These are phyloP conservation scores for Kodamaea sp. DNA, from an alignment of 1,139 yeast genomes.

Conservation along the genomic window DNA sequence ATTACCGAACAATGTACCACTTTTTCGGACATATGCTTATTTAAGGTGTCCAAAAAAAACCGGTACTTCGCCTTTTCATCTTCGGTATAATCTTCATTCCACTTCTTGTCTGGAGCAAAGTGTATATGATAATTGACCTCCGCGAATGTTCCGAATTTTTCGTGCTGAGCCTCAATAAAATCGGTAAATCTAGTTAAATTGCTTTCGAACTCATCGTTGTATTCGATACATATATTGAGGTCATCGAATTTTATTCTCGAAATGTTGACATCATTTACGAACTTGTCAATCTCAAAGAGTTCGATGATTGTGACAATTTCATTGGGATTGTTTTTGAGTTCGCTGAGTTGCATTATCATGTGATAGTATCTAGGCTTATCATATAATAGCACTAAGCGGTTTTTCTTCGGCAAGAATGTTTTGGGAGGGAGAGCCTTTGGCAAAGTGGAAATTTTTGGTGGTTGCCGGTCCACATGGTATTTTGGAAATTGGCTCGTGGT, in stretches of 20 bases:
- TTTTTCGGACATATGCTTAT: constrained; percentile 26
- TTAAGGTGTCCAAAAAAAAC: constrained; percentile 26
- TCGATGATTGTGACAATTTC: constrained; percentile 25
- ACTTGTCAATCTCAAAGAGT: constrained; percentile 17
- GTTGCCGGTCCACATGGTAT: too few species aligned
- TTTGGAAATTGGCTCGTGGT: too few species aligned
- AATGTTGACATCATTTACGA: constrained; percentile 14
- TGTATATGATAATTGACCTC: constrained; percentile 41
- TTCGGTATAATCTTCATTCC: constrained; percentile 33
- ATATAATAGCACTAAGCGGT: constrained; percentile 32
- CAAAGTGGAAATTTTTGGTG: too few species aligned
- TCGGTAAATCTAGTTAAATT: constrained; percentile 23
- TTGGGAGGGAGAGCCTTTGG: not conserved
- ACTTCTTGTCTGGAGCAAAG: constrained; percentile 35
- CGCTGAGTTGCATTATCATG: constrained; percentile 29
- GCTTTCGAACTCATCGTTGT: constrained; percentile 30
- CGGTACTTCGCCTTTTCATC: constrained; percentile 29
- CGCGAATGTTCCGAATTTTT: constrained; percentile 14
- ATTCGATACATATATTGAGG: constrained; percentile 38
- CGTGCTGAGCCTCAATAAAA: constrained; percentile 23
- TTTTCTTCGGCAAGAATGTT: constrained; percentile 11
- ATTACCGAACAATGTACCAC: constrained; percentile 43
- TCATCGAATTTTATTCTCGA: constrained; percentile 20
- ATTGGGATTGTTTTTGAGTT: constrained; percentile 21
- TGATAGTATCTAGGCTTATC: constrained; percentile 34